Conservation (phyloP, 2,329 filamentous ascomycete genomes). For the Botrytis cinerea region DNA sequence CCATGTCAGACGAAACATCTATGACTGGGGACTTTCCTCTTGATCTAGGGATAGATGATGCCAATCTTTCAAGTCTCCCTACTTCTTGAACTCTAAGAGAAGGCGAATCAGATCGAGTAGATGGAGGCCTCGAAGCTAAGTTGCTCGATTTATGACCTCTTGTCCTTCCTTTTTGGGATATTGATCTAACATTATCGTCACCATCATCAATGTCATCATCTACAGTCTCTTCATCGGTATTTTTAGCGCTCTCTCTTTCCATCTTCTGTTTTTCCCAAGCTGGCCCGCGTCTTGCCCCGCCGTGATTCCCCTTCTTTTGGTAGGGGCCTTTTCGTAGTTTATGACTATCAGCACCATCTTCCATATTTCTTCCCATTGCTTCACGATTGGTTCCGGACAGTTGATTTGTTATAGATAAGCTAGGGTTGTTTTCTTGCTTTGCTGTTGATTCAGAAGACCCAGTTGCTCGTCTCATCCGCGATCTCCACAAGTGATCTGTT, state of each 20-base stretch:
- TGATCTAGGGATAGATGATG: background rate
- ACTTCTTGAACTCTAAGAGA: background rate
- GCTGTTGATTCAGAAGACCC: background rate
- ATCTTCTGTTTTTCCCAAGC: constrained; percentile 1
- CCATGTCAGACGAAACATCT: background rate
- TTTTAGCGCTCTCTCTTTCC: background rate
- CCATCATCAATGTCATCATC: background rate
- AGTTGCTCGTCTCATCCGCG: background rate
- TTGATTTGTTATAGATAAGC: background rate
- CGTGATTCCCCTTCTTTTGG: background rate
- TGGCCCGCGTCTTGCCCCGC: background rate
- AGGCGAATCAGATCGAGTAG: background rate
- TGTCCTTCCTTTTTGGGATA: background rate
- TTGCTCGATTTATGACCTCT: background rate
- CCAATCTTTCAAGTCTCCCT: background rate
- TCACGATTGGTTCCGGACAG: background rate
- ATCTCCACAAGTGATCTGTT: background rate
- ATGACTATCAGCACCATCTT: background rate
- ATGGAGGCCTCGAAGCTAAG: background rate
- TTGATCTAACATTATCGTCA: background rate
- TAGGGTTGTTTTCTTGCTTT: background rate
- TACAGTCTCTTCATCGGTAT: background rate
- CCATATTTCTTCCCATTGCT: background rate
- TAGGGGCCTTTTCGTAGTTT: background rate
- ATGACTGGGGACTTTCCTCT: background rate